Evolutionary conservation across 345 rosid species (phyloP), one percentile per base, ranked within the genome.

Genomic region (Eucalyptus victrix): DNA sequence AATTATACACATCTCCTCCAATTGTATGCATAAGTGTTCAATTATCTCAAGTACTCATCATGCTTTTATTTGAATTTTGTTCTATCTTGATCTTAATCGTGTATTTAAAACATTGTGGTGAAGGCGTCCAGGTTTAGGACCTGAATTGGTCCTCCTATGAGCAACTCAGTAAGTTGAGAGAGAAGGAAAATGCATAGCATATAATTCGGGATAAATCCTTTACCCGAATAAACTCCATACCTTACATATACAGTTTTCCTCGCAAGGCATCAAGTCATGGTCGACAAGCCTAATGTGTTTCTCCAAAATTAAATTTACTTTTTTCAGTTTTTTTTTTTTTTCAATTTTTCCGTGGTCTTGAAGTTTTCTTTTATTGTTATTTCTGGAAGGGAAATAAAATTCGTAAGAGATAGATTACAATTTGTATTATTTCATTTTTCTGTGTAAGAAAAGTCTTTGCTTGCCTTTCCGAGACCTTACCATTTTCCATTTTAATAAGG

Each of bases 251-350:
- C 8, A 60, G 17, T 28, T 60, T 28, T 6, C 34, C n/a, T 28
- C 1, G 16, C 4, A 1, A 60, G 69, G n/a, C 6, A 0, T 12
- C 34, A 4, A 14, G 1, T 60, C 69, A 60, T 28, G 32, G 17
- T 60, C 2, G 16, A 60, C 32, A 60, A 60, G n/a, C 32, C n/a
- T 28, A 60, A 60, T 28, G 32, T 60, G 14, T 28, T 28, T 60
- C 34, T 60, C 69, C 34, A 4, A 60, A 28, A 0, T 60, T 30
- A 60, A 60, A 12, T 60, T 12, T 60, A 60, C 32, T 3, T 60
- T 34, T 60, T 60, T 60, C 69, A 28, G n/a, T 60, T 26, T 60
- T 28, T 23, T 26, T 60, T 28, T 23, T 23, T 58, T 58, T 5
- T 49, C 13, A 58, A 26, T 26, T 58, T 26, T 5, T 26, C n/a